These are phyloP conservation scores for Pythium utonaiense DNA, from an alignment of 352 stramenopile genomes.

Conservation along the genomic window DNA sequence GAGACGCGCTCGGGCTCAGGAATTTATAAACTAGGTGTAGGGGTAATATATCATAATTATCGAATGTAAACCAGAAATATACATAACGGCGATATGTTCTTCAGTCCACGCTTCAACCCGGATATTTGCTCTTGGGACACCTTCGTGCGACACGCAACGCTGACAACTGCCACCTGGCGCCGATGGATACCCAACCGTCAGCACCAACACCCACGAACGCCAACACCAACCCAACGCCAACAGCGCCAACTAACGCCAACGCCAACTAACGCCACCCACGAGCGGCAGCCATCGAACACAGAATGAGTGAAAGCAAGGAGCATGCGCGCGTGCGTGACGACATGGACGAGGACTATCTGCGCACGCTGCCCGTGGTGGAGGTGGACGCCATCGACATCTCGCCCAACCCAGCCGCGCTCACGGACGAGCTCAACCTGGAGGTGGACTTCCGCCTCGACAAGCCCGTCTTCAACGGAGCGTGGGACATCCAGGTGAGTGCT, in stretches of 20 bases:
- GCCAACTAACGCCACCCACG: not conserved
- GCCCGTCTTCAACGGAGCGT: constrained; percentile 58
- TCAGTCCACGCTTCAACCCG: not conserved
- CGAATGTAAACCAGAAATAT: too few species aligned
- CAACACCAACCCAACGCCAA: not conserved
- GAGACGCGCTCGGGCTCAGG: not conserved
- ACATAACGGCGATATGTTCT: not conserved
- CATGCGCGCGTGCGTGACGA: constrained; percentile 1
- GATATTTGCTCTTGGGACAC: constrained; percentile 18
- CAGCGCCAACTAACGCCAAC: not conserved
- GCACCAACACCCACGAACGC: not conserved
- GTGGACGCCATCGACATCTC: constrained; percentile 79
- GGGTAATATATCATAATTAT: constrained; percentile 1
- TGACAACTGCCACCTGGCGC: not conserved
- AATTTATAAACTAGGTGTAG: not conserved
- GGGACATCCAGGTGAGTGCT: constrained; percentile 65
- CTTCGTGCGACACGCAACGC: constrained; percentile 27
- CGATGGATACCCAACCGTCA: not conserved
- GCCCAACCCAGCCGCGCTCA: constrained; percentile 72
- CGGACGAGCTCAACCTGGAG: constrained; percentile 74
- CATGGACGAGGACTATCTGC: constrained; percentile 44
- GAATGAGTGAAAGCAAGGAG: constrained; percentile 75
- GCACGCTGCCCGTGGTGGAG: constrained; percentile 49
- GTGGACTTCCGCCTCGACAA: constrained; percentile 75
- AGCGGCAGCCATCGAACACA: constrained; percentile 1